These are phyloP conservation scores for Eucalyptus erythrocorys DNA, from an alignment of 345 rosid species.

Conservation along the genomic window DNA sequence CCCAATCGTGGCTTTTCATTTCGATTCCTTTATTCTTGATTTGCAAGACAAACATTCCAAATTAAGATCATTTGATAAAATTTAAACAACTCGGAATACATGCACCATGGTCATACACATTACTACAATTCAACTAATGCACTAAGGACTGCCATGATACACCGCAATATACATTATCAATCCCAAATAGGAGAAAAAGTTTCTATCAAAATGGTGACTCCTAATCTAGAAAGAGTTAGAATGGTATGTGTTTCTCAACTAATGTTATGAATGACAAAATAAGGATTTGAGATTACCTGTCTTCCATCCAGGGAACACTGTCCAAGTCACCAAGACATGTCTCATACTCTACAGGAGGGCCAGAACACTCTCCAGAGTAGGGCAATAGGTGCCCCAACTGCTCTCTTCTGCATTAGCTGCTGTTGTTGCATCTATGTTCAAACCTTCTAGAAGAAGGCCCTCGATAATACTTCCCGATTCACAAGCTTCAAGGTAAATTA, in stretches of 20 bases:
- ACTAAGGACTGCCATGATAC: not conserved
- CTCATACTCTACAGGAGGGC: slow-evolving; percentile 81
- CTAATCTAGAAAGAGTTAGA: not conserved
- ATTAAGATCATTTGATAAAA: not conserved
- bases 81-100: not conserved
- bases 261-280: not conserved
- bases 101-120: not conserved
- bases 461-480: slow-evolving; percentile 94
- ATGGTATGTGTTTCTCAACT: not conserved
- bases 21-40: not conserved
- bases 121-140: not conserved
- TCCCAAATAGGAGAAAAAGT: not conserved
- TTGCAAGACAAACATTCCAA: not conserved
- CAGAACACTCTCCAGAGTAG: slow-evolving; percentile 80
- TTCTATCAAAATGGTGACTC: not conserved
- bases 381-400: slow-evolving; percentile 96
- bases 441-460: slow-evolving; percentile 85
- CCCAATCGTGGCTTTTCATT: not conserved
- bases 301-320: slow-evolving; percentile 97
- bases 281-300: slow-evolving; percentile 33
- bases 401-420: slow-evolving; percentile 90
- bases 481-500: slow-evolving; percentile 96
- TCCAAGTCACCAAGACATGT: slow-evolving; percentile 97
- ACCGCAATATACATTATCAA: not conserved
- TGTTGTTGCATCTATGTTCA: slow-evolving; percentile 89